Evolutionary conservation across 2,329 filamentous ascomycete species (phyloP).

Genomic region (Trichoderma atrobrunneum): DNA sequence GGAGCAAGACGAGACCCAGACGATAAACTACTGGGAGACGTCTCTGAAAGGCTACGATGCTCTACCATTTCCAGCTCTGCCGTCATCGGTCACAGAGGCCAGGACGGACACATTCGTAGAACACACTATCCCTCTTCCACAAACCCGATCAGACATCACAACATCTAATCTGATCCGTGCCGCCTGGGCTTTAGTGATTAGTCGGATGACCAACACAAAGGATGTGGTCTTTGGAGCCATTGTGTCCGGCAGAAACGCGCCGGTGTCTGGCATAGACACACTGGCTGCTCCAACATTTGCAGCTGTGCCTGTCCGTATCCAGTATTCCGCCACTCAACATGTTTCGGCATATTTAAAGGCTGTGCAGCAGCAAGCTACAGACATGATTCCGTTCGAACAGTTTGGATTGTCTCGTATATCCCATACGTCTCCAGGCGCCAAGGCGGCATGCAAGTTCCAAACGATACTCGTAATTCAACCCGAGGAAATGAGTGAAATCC

Average conservation of each 20-base stretch:
- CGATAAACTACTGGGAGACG: background rate
- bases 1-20: background rate
- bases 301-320: conserved; percentile 21
- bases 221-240: conserved; percentile 44
- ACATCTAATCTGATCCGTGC: conserved; percentile 28
- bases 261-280: conserved; percentile 21
- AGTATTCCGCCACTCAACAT: background rate
- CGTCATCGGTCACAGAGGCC: background rate
- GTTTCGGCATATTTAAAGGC: background rate
- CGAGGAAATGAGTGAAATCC: background rate
- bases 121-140: background rate
- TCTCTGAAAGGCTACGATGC: background rate
- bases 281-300: conserved; percentile 26
- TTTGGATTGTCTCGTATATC: background rate
- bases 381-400: conserved; percentile 11
- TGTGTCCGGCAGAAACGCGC: conserved; percentile 23
- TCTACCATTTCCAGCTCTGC: background rate
- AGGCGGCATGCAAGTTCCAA: background rate
- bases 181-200: conserved; percentile 50
- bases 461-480: background rate
- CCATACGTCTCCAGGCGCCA: background rate
- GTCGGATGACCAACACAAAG: conserved; percentile 41
- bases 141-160: conserved; percentile 1
- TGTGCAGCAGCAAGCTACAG: background rate
- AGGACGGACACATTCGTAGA: background rate